These are phyloP conservation scores for Vairimorpha necatrix DNA, from an alignment of 371 early-diverging fungal genomes.

Conservation along the genomic window DNA sequence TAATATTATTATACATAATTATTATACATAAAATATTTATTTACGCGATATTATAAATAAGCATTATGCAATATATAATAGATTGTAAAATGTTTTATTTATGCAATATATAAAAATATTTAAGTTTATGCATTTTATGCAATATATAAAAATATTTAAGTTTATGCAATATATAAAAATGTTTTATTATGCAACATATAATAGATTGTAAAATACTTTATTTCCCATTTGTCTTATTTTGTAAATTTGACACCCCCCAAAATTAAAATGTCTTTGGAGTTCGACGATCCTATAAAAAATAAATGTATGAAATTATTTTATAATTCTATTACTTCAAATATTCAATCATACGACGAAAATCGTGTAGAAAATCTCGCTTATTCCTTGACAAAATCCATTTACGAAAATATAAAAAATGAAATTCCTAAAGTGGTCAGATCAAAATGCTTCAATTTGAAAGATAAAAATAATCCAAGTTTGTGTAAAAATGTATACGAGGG, in stretches of 20 bases:
- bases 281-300: slow-evolving; percentile 34
- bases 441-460: slow-evolving; percentile 63
- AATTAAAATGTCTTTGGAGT: background rate
- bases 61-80: too few relatives aligned
- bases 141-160: too few relatives aligned
- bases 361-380: slow-evolving; percentile 2
- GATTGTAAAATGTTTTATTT: too few relatives aligned
- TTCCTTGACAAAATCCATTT: slow-evolving; percentile 31
- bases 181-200: too few relatives aligned
- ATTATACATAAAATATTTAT: too few relatives aligned
- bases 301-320: slow-evolving; percentile 53
- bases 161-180: too few relatives aligned
- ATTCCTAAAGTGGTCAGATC: slow-evolving; percentile 51
- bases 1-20: too few relatives aligned
- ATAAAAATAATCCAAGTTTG: slow-evolving; percentile 58
- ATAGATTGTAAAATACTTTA: too few relatives aligned
- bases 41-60: too few relatives aligned
- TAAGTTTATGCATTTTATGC: too few relatives aligned
- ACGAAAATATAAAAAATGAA: background rate
- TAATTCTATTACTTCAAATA: slow-evolving; percentile 35
- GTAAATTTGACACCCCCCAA: background rate
- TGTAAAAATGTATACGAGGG: slow-evolving; percentile 59
- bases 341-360: background rate
- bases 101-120: too few relatives aligned
- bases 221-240: too few relatives aligned